Conservation (phyloP, 495 filamentous ascomycete genomes). For the Bathelium albidoporum region DNA sequence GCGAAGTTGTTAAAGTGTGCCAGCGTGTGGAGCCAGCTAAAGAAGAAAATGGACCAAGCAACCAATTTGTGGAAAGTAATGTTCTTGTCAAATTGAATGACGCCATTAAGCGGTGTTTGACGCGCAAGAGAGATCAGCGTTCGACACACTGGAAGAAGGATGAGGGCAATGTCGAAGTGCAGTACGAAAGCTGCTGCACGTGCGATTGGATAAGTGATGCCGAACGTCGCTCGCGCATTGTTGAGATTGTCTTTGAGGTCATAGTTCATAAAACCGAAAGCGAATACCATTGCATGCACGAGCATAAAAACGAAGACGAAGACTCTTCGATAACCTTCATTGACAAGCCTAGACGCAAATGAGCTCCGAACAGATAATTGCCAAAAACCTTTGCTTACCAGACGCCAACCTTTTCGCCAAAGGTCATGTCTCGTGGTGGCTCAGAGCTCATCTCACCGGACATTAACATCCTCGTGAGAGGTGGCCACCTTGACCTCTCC, state of each 20-base stretch:
- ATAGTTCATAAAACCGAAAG: constrained; percentile 67
- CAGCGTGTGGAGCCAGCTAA: constrained; percentile 69
- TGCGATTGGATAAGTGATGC: constrained; percentile 43
- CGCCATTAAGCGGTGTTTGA: constrained; percentile 64
- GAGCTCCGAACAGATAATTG: background rate
- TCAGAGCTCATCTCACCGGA: constrained; percentile 52
- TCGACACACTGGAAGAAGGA: constrained; percentile 52
- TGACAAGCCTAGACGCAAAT: constrained; percentile 49
- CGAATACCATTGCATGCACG: constrained; percentile 58
- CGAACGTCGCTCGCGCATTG: constrained; percentile 51
- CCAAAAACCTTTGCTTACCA: constrained; percentile 11
- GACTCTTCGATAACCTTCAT: constrained; percentile 66
- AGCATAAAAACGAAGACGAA: constrained; percentile 60
- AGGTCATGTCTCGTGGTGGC: constrained; percentile 47
- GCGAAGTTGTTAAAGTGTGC: constrained; percentile 76
- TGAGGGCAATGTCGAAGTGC: constrained; percentile 5
- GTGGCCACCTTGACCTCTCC: constrained; percentile 27
- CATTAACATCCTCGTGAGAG: constrained; percentile 29
- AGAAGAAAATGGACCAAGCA: constrained; percentile 73
- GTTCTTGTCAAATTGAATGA: constrained; percentile 72
- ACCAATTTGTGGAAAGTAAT: constrained; percentile 73
- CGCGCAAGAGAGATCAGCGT: constrained; percentile 66
- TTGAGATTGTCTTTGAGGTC: constrained; percentile 60
- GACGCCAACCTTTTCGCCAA: constrained; percentile 40
- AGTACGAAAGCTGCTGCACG: constrained; percentile 6